A percentile compares a stretch with the other conserved stretches of the same genome.
These are phyloP conservation scores for Ochromonas danica DNA, from an alignment of 108 stramenopile species.

Conservation along the genomic window DNA sequence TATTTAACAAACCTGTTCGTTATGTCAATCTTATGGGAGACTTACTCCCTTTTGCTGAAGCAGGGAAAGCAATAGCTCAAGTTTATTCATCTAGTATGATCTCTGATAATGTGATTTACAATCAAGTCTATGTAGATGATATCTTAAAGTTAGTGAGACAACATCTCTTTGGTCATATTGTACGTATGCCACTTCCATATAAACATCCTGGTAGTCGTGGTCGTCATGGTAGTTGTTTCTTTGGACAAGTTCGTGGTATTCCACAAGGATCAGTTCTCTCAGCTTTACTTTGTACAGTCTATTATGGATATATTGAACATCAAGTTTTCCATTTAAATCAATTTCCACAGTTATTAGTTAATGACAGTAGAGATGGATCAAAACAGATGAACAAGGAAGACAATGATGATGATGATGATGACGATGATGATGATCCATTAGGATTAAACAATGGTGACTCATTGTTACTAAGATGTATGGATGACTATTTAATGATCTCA, in stretches of 20 bases:
- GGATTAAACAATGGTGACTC: too few relatives aligned
- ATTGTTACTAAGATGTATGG: too few relatives aligned
- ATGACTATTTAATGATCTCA: conserved; percentile 77
- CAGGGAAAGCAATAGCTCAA: background rate
- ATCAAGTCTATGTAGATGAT: background rate
- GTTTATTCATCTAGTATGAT: background rate
- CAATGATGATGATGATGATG: conserved; percentile 26
- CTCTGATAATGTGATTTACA: background rate
- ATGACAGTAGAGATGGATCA: background rate
- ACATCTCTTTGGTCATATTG: background rate
- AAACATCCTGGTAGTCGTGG: too few relatives aligned
- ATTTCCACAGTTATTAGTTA: conserved; percentile 41
- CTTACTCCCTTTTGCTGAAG: background rate
- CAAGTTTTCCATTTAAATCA: conserved; percentile 55
- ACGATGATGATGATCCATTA: conserved; percentile 62
- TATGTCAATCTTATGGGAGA: too few relatives aligned
- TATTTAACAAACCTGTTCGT: too few relatives aligned
- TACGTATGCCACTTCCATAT: background rate
- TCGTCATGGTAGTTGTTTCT: background rate
- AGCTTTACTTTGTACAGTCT: conserved; percentile 78
- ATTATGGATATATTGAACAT: conserved; percentile 85
- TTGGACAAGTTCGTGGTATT: conserved; percentile 56
- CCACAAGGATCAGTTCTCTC: conserved; percentile 80
- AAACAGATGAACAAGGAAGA: conserved; percentile 29
- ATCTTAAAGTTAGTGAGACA: background rate